Evolutionary conservation across 2,329 filamentous ascomycete genomes (phyloP), one percentile per base, ranked within the genome.

Genomic region (Hirsutella minnesotensis): DNA sequence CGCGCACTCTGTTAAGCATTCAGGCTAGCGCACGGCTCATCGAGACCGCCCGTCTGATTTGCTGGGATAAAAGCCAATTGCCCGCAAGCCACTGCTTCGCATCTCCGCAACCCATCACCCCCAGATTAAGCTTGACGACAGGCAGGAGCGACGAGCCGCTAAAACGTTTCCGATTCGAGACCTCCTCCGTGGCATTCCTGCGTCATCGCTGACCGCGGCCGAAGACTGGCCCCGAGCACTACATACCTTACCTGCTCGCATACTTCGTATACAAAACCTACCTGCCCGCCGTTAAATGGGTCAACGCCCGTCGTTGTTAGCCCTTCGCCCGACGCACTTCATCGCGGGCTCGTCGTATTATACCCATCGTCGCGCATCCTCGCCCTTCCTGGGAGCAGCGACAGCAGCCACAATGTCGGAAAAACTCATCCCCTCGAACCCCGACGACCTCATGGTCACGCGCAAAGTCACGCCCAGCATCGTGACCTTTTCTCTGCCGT

Each of bases 381-480:
- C 24, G 20, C 34, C 39, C 12, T 15, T 40, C 18, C 8, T 40
- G 3, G 40, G 40, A 44, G 22, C 37, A 33, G 35, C 35, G 12
- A 27, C 24, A 18, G 16, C 39, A 22, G 39, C 39, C 3, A 20
- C 34, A 22, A 82, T 82, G 77, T 75, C 77, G 43, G 67, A 70
- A 8, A 74, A 79, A 54, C 73, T 86, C 43, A 73, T 85, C 44
- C 82, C 83, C 4, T 54, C 66, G 15, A 81, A 90, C 53, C 88
- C 89, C 12, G 75, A 79, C 16, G 78, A 86, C 56, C 81, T 92
- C 49, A 94, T 95, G 83, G 86, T 95, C 47, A 90, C 94, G 56
- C 85, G 90, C 49, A 75, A 88, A 53, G 66, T 96, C 53, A 86
- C 84, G 2, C 83, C 86, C 13, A 81, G 83, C 51, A 74, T 95